phyloP scores from a whole-genome alignment of 2,329 filamentous ascomycete species.

The Byssoonygena ceratinophila region DNA sequence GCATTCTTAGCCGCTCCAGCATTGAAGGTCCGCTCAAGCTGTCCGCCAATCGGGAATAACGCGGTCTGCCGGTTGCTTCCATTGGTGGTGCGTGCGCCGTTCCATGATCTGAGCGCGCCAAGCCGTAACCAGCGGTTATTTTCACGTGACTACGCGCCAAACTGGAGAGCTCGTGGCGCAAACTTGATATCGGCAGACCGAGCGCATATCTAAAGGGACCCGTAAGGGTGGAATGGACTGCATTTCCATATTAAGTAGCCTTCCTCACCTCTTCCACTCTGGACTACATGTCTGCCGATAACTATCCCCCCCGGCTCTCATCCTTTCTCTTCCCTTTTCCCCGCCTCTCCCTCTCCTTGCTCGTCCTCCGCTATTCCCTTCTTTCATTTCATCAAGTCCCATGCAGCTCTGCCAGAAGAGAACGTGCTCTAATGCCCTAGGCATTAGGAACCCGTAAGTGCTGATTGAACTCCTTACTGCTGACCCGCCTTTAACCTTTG shows the following conservation, averaged over 20 bases:
- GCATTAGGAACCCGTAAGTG: too few relatives aligned
- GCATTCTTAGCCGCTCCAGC: background rate
- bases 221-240: background rate
- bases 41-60: background rate
- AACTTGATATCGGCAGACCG: background rate
- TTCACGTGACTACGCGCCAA: slow-evolving; percentile 9
- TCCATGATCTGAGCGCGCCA: background rate
- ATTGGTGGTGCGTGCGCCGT: background rate
- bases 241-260: slow-evolving; percentile 9
- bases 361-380: background rate
- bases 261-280: slow-evolving; percentile 6
- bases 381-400: too few relatives aligned
- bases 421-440: too few relatives aligned
- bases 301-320: background rate
- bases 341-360: background rate
- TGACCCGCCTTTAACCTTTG: too few relatives aligned
- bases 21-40: background rate
- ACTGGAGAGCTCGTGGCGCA: background rate
- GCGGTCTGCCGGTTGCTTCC: background rate
- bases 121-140: background rate
- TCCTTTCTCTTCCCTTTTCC: background rate
- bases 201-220: background rate
- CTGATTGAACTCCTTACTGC: too few relatives aligned
- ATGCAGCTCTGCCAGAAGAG: too few relatives aligned
- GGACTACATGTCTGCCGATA: slow-evolving; percentile 4